Evolutionary conservation across 1,284 basidiomycete species (phyloP), one percentile per base, ranked within the genome.

Genomic region (Trichosporon inkin): DNA sequence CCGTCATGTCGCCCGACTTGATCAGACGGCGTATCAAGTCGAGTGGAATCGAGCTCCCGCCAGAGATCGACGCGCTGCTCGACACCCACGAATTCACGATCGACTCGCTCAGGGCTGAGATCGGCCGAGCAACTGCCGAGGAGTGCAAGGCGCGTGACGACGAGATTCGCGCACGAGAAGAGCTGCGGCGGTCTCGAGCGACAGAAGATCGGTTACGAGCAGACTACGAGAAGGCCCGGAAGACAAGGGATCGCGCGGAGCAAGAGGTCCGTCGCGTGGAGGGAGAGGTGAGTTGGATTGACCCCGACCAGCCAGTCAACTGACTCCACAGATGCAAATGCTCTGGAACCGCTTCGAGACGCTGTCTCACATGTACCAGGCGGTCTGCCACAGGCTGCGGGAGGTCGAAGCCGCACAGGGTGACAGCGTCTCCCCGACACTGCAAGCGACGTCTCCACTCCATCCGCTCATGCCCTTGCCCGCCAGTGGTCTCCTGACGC

Each of bases 61-160:
- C 69, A 8, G 67, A 64, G 20, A 60, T 74, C 13, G 62, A 71
- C 17, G 56, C 63, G 13, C 55, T 74, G 8, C 61, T 76, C 52
- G 64, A 66, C 20, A 63, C 67, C 62, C 61, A 71, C 24, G 75
- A 77, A 58, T 63, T 63, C 37, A 71, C 67, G 11, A 73, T 77
- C 19, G 75, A 75, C 54, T 38, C 63, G 3, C 56, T 77, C 1
- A 63, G 75, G 32, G 73, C 70, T 6, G 75, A 77, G 58, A 69
- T 75, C 49, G 75, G 75, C 0, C 53, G 63, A 34, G 67, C 71
- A 4, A 74, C 73, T 57, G 75, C 75, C 1, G 71, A 73, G 49
- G 72, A 74, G 53, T 67, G 68, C 22, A 75, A 70, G 58, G 73
- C 73, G 3, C 67, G 64, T 38, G 73, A 74, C 17, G 72, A 71